Conservation (phyloP, 1,139 yeast genomes). For the Debaryomycetaceae sp. region DNA sequence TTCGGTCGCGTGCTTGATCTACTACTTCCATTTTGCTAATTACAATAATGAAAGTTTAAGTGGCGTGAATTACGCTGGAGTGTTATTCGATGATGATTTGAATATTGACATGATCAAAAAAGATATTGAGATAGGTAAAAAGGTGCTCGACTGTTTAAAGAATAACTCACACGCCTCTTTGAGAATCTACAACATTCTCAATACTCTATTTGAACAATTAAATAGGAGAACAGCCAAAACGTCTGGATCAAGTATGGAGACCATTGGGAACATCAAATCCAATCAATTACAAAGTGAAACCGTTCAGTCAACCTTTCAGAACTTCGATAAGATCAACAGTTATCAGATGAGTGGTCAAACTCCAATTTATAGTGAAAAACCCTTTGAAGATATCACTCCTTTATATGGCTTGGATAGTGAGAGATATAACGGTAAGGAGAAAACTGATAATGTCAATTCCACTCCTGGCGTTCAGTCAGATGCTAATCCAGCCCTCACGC, state of each 20-base stretch:
- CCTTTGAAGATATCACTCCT: neutral
- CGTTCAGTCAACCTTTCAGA: slow-evolving; percentile 28
- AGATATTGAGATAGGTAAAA: slow-evolving; percentile 81
- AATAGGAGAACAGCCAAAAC: slow-evolving; percentile 60
- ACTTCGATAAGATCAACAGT: slow-evolving; percentile 34
- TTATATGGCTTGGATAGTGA: neutral
- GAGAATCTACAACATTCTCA: slow-evolving; percentile 74
- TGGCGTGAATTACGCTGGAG: slow-evolving; percentile 45
- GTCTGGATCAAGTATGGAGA: slow-evolving; percentile 20
- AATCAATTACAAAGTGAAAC: slow-evolving; percentile 14
- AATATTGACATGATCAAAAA: slow-evolving; percentile 64
- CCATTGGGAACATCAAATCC: neutral
- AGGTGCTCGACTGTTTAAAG: slow-evolving; percentile 66
- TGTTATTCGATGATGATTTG: slow-evolving; percentile 55
- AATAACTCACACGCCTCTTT: slow-evolving; percentile 75
- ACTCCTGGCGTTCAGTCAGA: neutral
- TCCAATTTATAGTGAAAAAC: neutral
- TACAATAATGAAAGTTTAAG: slow-evolving; percentile 20
- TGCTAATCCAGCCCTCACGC: neutral
- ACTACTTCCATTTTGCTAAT: slow-evolving; percentile 73
- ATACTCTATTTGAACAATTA: slow-evolving; percentile 77
- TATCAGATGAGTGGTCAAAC: slow-evolving; percentile 7
- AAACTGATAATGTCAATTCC: neutral
- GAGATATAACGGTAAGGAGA: neutral
- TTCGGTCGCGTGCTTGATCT: slow-evolving; percentile 82